Base-by-base conservation (phyloP, 495 filamentous ascomycete genomes). In the Tuber calosporum region DNA sequence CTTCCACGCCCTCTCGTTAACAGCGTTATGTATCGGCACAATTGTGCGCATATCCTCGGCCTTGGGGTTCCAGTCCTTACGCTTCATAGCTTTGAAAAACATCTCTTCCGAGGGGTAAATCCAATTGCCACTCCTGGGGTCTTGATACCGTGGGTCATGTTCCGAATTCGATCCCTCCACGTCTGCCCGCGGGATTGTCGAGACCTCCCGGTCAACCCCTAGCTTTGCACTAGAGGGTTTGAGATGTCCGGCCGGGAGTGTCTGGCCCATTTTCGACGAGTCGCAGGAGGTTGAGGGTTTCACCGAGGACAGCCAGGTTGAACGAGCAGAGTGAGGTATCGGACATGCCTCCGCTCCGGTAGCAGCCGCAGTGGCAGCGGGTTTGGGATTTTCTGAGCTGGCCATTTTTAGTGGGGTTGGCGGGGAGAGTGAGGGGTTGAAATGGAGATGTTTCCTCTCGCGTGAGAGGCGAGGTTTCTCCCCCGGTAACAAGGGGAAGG, bases 11-110 rank as follows among this genome's bases (percentile, higher is more conserved):
- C 91, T 87, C 85, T 95, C 92, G 83, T 94, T 95, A 80, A 99
- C 95, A 69, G 95, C 95, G 82, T 99, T 99, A 83, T 99, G 95
- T 81, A 99, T 97, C 1, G 95, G 95, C 68, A 98, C 94, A 40
- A 98, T 93, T 36, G 91, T 90, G 71, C 87, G 88, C 88, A 97
- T 96, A 80, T 96, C 92, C 34, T 86, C 84, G 1, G 89, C 88
- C 40, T 83, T 75, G 26, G 88, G 86, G 43, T 84, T 83, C 83
- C 86, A 83, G 37, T 87, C 87, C 73, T 98, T 98, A 80, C 94
- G 89, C 86, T 90, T 88, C 88, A 99, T 91, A 17, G 95, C 94
- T 36, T 94, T 89, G 85, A 97, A 97, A 84, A 99, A 99, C 86
- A 95, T 93, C 73, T 90, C 87, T 81, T 99, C 96, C 0, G 92